Conservation (phyloP, 371 early-diverging fungal species). For the Circinella umbellata region DNA sequence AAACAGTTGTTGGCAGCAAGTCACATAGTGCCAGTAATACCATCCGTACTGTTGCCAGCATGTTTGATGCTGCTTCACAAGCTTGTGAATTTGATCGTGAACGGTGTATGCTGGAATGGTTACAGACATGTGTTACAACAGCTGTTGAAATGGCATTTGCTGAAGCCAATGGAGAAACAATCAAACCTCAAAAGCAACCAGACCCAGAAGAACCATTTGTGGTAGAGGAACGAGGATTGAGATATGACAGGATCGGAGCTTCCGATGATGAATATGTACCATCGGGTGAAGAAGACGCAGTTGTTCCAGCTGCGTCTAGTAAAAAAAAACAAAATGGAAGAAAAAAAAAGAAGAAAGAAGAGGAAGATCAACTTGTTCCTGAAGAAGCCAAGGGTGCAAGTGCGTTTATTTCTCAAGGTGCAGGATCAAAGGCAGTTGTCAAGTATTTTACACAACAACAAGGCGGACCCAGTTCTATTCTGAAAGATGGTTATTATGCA, state of each 20-base stretch:
- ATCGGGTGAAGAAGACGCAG: slow-evolving; percentile 27
- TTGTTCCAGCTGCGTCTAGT: slow-evolving; percentile 5
- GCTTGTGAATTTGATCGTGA: slow-evolving; percentile 33
- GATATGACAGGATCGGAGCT: slow-evolving; percentile 12
- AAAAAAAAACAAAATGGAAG: slow-evolving; percentile 3
- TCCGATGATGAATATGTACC: slow-evolving; percentile 50
- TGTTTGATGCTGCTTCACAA: slow-evolving; percentile 39
- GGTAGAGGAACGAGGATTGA: background rate
- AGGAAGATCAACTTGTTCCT: slow-evolving; percentile 13
- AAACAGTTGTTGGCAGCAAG: slow-evolving; percentile 28
- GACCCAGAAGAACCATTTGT: slow-evolving; percentile 5
- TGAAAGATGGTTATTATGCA: slow-evolving; percentile 39
- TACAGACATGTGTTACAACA: slow-evolving; percentile 41
- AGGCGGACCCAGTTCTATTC: slow-evolving; percentile 9
- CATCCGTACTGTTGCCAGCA: slow-evolving; percentile 27
- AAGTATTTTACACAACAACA: slow-evolving; percentile 26
- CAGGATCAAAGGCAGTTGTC: slow-evolving; percentile 38
- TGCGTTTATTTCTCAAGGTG: slow-evolving; percentile 25
- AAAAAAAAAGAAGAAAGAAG: background rate
- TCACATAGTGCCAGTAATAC: slow-evolving; percentile 42
- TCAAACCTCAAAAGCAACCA: slow-evolving; percentile 11
- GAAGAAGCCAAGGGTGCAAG: slow-evolving; percentile 8
- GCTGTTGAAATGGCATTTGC: slow-evolving; percentile 35
- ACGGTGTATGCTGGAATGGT: slow-evolving; percentile 44
- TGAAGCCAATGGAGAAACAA: background rate